These are phyloP conservation scores for Colletotrichum tropicale DNA, from an alignment of 2,329 filamentous ascomycete species.

Conservation along the genomic window DNA sequence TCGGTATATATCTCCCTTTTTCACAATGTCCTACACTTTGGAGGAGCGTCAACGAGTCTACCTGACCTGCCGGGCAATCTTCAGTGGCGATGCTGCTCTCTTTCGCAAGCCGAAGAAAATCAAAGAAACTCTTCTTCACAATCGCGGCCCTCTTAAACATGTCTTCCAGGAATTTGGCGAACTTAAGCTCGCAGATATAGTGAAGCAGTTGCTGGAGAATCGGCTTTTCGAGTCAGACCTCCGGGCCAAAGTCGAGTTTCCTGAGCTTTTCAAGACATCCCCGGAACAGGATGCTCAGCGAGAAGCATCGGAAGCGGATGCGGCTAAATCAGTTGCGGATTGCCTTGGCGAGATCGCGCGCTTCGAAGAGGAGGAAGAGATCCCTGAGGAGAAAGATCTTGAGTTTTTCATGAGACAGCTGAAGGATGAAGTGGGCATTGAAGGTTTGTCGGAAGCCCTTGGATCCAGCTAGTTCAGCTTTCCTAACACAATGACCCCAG, in stretches of 20 bases:
- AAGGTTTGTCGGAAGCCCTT: background rate
- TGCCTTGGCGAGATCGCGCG: conserved; percentile 27
- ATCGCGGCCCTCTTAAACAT: conserved; percentile 5
- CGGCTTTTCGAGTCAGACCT: conserved; percentile 34
- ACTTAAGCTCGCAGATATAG: conserved; percentile 23
- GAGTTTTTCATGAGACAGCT: rapidly evolving
- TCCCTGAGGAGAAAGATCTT: background rate
- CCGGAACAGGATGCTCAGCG: conserved; percentile 27
- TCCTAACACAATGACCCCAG: background rate
- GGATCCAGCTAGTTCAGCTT: background rate
- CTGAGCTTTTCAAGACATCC: conserved; percentile 32
- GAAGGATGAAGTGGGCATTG: background rate
- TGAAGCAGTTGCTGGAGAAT: conserved; percentile 26
- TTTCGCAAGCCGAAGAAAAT: conserved; percentile 28
- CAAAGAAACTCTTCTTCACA: conserved; percentile 23
- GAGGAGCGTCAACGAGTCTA: conserved; percentile 26
- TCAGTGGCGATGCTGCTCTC: conserved; percentile 27
- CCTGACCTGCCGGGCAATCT: conserved; percentile 28
- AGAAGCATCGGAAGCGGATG: conserved; percentile 32
- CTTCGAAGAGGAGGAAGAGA: background rate
- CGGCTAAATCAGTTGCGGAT: conserved; percentile 29
- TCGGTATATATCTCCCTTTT: background rate
- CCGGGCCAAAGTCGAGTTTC: conserved; percentile 36
- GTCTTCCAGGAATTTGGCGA: conserved; percentile 22
- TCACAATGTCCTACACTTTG: background rate